Conservation (phyloP, 768 basidiomycete genomes). For the Tephrocybe sp. region DNA sequence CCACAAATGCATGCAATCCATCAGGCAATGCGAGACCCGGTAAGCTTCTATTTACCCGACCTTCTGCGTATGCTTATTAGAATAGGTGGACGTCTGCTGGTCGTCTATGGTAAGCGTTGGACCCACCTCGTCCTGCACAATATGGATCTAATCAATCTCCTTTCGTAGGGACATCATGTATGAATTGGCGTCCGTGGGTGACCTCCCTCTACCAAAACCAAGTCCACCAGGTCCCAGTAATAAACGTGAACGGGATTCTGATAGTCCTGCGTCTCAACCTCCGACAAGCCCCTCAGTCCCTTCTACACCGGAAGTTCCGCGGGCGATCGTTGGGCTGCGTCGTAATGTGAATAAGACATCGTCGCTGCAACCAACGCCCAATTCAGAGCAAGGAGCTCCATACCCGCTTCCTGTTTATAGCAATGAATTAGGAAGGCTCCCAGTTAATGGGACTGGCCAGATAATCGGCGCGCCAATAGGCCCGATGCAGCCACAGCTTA, state of each 20-base stretch:
- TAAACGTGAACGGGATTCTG: conserved; percentile 65
- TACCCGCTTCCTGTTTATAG: conserved; percentile 55
- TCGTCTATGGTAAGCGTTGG: conserved; percentile 36
- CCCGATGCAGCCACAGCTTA: neutral
- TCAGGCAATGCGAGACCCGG: conserved; percentile 39
- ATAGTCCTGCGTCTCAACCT: conserved; percentile 36
- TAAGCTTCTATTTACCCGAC: conserved; percentile 9
- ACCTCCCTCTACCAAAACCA: conserved; percentile 61
- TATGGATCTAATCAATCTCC: conserved; percentile 14
- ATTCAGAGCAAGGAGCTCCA: conserved; percentile 1
- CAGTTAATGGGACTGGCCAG: conserved; percentile 38
- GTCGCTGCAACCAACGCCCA: neutral
- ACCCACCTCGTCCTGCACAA: neutral
- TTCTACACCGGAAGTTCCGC: conserved; percentile 19
- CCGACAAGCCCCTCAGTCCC: conserved; percentile 4
- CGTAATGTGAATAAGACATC: conserved; percentile 22
- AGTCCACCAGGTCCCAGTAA: conserved; percentile 42
- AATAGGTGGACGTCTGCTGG: conserved; percentile 42
- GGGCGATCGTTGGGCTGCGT: conserved; percentile 36
- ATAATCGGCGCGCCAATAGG: conserved; percentile 13
- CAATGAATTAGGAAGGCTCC: conserved; percentile 55
- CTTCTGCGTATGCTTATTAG: neutral
- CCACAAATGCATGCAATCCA: conserved; percentile 56
- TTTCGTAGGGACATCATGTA: conserved; percentile 68
- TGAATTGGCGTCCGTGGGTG: conserved; percentile 69